Percentiles rank a stretch among this genome's conserved stretches.
Conservation (phyloP, 331 rosid genomes). For the Rhamnella rubrinervis region DNA sequence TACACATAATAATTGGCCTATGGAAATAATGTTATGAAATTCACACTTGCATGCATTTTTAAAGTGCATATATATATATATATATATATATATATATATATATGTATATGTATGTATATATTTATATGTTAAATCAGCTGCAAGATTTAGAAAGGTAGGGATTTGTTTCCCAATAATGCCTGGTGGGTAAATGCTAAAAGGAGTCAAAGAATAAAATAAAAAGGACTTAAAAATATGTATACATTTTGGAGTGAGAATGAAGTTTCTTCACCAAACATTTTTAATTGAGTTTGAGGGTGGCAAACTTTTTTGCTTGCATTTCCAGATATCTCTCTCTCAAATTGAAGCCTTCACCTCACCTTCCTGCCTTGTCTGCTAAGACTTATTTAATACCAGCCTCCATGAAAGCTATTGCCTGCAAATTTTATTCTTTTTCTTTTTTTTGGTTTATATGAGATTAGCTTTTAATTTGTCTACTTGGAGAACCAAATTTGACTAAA, state of each 20-base stretch:
- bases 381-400: conserved; percentile 9
- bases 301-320: conserved; percentile 62
- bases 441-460: background rate
- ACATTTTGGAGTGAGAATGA: conserved; percentile 59
- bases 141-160: too few relatives aligned
- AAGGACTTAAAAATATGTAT: background rate
- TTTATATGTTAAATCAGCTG: too few relatives aligned
- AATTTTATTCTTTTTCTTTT: background rate
- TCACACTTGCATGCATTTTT: too few relatives aligned
- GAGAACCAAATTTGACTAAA: conserved; percentile 23
- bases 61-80: too few relatives aligned
- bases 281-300: conserved; percentile 47
- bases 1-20: too few relatives aligned
- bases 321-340: conserved; percentile 37
- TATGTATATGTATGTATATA: too few relatives aligned
- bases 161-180: too few relatives aligned
- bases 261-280: conserved; percentile 59
- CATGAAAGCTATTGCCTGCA: conserved; percentile 11
- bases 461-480: background rate
- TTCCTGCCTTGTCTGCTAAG: conserved; percentile 60
- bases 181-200: too few relatives aligned
- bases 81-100: too few relatives aligned
- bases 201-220: background rate
- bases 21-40: too few relatives aligned
- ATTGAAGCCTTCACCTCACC: conserved; percentile 57